phyloP scores from a whole-genome alignment of 1,139 yeast genomes.

The Neolecta irregularis region DNA sequence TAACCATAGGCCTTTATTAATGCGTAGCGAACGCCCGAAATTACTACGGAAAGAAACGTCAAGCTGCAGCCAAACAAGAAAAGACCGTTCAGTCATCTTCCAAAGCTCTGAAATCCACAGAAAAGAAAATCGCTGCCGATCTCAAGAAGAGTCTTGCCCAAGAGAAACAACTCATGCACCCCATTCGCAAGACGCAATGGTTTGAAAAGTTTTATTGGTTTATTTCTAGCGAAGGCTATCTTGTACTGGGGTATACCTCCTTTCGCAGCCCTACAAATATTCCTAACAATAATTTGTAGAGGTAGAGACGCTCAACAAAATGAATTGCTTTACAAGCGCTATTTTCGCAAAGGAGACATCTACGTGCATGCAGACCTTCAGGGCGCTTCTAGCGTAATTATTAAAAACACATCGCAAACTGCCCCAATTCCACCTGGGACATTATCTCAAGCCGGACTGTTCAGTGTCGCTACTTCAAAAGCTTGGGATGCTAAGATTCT shows the following conservation, averaged over 20 bases:
- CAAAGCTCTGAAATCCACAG: slow-evolving; percentile 72
- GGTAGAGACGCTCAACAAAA: slow-evolving; percentile 75
- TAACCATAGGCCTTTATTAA: slow-evolving; percentile 19
- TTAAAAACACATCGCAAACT: slow-evolving; percentile 45
- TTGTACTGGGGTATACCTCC: slow-evolving; percentile 43
- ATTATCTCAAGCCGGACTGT: slow-evolving; percentile 75
- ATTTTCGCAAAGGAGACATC: slow-evolving; percentile 54
- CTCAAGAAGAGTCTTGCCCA: slow-evolving; percentile 50
- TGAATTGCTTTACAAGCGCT: slow-evolving; percentile 69
- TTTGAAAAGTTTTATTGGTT: slow-evolving; percentile 94
- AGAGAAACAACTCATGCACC: slow-evolving; percentile 32
- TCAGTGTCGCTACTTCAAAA: slow-evolving; percentile 61
- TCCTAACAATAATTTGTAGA: neutral
- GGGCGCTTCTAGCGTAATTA: slow-evolving; percentile 59
- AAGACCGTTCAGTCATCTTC: slow-evolving; percentile 69
- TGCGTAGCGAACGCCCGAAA: slow-evolving; percentile 62
- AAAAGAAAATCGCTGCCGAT: slow-evolving; percentile 60
- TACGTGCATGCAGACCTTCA: slow-evolving; percentile 63
- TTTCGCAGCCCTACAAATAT: neutral
- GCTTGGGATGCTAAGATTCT: slow-evolving; percentile 52
- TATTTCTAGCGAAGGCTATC: slow-evolving; percentile 70
- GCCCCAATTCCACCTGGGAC: slow-evolving; percentile 64
- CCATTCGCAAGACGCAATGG: slow-evolving; percentile 42
- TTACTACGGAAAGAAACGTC: slow-evolving; percentile 65
- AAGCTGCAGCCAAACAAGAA: slow-evolving; percentile 61